Conservation (phyloP, 148 eudicot species). For the Camellia lanceoleosa region DNA sequence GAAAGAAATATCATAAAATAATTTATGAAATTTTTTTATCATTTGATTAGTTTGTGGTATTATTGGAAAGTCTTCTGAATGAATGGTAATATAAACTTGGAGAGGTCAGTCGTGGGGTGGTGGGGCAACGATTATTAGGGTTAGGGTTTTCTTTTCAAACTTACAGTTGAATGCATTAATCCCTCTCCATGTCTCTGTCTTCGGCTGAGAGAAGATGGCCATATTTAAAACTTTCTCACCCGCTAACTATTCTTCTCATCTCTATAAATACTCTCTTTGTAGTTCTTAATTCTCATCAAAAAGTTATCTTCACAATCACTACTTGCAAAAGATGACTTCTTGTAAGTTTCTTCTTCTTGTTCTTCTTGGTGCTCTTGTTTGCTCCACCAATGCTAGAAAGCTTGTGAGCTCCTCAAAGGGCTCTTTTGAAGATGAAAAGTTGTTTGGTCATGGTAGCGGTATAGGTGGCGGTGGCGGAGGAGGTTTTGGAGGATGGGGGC, state of each 20-base stretch:
- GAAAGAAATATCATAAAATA: too few species aligned
- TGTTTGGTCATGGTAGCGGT: background rate
- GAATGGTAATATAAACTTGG: too few species aligned
- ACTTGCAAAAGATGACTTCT: background rate
- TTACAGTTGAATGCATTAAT: too few species aligned
- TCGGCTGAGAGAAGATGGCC: too few species aligned
- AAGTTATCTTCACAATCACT: background rate
- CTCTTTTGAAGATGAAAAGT: slow-evolving; percentile 18
- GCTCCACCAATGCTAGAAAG: slow-evolving; percentile 15
- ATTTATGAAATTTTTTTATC: too few species aligned
- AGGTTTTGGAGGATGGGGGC: slow-evolving; percentile 13
- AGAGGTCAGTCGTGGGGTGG: too few species aligned
- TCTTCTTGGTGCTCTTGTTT: slow-evolving; percentile 23
- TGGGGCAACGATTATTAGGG: too few species aligned
- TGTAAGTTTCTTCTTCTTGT: slow-evolving; percentile 19
- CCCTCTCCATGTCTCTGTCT: too few species aligned
- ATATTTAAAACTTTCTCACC: too few species aligned
- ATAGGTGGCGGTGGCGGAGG: slow-evolving; percentile 11
- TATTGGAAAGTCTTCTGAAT: too few species aligned
- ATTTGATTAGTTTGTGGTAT: too few species aligned
- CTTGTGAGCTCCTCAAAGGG: slow-evolving; percentile 11
- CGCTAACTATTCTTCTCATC: background rate
- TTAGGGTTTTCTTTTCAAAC: too few species aligned
- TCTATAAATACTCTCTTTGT: slow-evolving; percentile 13
- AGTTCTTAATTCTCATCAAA: background rate